Conservation (phyloP, 306 rosid species). For the Lablab purpureus region DNA sequence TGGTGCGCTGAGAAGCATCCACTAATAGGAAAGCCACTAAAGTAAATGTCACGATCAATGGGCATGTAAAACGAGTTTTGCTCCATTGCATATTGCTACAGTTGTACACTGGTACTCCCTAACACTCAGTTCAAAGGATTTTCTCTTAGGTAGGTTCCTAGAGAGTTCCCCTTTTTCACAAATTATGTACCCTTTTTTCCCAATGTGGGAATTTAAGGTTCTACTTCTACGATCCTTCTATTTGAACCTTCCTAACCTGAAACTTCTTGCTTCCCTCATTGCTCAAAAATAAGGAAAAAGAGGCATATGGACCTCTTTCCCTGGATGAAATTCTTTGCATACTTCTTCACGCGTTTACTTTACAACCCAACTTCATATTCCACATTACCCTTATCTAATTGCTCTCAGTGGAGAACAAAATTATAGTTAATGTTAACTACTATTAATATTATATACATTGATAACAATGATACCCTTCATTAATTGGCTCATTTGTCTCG, state of each 20-base stretch:
- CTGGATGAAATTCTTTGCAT: constrained; percentile 46
- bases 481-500: constrained; percentile 37
- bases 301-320: constrained; percentile 46
- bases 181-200: constrained; percentile 44
- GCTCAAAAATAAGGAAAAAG: constrained; percentile 5
- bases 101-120: constrained; percentile 15
- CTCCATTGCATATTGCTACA: constrained; percentile 16
- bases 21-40: constrained; percentile 30
- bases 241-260: constrained; percentile 14
- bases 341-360: constrained; percentile 49
- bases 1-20: constrained; percentile 42
- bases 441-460: background rate
- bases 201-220: constrained; percentile 68
- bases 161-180: constrained; percentile 44
- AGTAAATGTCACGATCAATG: constrained; percentile 36
- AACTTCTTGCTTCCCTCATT: constrained; percentile 36
- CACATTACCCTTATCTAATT: constrained; percentile 26
- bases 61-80: constrained; percentile 47
- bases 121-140: constrained; percentile 20
- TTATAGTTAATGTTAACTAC: background rate
- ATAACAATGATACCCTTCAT: background rate
- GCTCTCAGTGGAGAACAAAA: constrained; percentile 41
- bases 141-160: constrained; percentile 48
- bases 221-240: constrained; percentile 12
- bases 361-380: constrained; percentile 65